These are phyloP conservation scores for Termitomyces sp. DNA, from an alignment of 768 basidiomycete species.

Conservation along the genomic window DNA sequence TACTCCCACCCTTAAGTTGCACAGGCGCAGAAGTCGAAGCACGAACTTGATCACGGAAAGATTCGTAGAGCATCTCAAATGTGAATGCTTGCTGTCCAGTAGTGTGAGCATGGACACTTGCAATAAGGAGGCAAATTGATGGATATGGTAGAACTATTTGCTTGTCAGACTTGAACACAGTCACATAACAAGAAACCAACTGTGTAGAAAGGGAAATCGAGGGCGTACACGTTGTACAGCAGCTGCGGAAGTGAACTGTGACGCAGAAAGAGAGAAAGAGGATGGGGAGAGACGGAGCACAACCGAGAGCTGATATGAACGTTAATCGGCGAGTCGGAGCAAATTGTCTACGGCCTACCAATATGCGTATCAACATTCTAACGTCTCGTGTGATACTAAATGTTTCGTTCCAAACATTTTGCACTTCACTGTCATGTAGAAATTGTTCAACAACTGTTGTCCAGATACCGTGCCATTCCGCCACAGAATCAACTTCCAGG, in stretches of 20 bases:
- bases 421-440: conserved; percentile 40
- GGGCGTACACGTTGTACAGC: conserved; percentile 52
- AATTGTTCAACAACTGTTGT: conserved; percentile 47
- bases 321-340: not conserved
- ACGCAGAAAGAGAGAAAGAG: conserved; percentile 48
- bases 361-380: conserved; percentile 47
- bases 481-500: conserved; percentile 16
- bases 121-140: conserved; percentile 75
- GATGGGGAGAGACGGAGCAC: conserved; percentile 40
- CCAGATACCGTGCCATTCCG: conserved; percentile 68
- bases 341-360: conserved; percentile 40
- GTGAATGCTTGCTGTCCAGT: conserved; percentile 79
- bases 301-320: conserved; percentile 31
- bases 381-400: conserved; percentile 59
- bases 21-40: conserved; percentile 70
- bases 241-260: conserved; percentile 36
- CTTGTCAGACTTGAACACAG: not conserved
- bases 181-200: conserved; percentile 29
- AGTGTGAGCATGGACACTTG: conserved; percentile 70
- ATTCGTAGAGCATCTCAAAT: conserved; percentile 86
- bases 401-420: conserved; percentile 46
- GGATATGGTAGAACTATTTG: conserved; percentile 69
- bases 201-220: conserved; percentile 43
- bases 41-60: conserved; percentile 70
- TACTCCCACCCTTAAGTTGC: conserved; percentile 64